Percentiles rank a stretch among this genome's conserved stretches.
Evolutionary conservation across 1,139 yeast genomes (phyloP).

Genomic region (Pneumocystis canis): DNA sequence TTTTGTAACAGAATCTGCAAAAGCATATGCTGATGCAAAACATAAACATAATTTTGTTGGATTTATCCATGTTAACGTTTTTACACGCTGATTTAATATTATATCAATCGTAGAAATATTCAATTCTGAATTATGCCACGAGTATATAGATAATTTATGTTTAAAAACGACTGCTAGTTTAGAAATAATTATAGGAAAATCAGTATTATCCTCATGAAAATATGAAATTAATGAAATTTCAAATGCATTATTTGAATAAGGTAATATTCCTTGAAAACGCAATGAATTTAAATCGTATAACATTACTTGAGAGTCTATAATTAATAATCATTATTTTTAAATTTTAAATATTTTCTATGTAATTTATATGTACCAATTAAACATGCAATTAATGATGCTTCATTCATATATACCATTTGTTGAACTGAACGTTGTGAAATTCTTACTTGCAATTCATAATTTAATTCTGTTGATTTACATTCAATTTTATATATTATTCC

Average conservation of each 20-base stretch:
- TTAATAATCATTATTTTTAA: neutral
- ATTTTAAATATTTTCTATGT: neutral
- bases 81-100: constrained; percentile 25
- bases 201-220: neutral
- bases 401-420: neutral
- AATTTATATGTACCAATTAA: neutral
- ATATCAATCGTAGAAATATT: constrained; percentile 22
- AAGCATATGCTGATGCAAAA: constrained; percentile 21
- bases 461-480: too few relatives aligned
- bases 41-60: constrained; percentile 26
- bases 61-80: constrained; percentile 25
- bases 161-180: neutral
- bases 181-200: neutral
- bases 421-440: neutral
- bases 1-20: constrained; percentile 17
- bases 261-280: neutral
- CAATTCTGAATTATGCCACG: constrained; percentile 21
- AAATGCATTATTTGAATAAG: neutral
- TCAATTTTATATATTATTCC: too few relatives aligned
- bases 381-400: neutral
- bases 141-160: neutral
- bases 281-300: neutral
- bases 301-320: neutral
- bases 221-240: neutral
- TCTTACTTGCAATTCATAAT: too few relatives aligned